Conservation (phyloP, 441 rosid species). For the Geranium incanum region DNA sequence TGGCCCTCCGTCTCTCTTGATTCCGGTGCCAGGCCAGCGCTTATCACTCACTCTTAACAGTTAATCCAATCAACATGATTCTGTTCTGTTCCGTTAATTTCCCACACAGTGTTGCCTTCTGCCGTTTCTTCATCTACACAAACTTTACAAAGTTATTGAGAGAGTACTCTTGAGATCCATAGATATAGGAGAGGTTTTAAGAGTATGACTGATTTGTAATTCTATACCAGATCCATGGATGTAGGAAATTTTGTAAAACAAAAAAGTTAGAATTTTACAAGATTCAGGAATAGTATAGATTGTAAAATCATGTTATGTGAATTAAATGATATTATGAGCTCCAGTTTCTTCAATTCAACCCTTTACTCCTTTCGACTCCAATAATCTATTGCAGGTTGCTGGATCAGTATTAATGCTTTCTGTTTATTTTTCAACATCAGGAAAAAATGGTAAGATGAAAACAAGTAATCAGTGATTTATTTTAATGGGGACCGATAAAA, state of each 20-base stretch:
- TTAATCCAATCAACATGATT: neutral
- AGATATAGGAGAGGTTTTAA: slow-evolving; percentile 1
- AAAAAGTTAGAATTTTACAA: neutral
- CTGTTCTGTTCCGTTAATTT: neutral
- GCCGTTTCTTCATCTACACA: neutral
- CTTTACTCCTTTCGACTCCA: neutral
- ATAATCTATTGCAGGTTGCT: slow-evolving; percentile 3
- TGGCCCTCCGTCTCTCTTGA: slow-evolving; percentile 48
- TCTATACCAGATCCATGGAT: neutral
- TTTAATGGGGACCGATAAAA: neutral
- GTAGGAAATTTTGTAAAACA: neutral
- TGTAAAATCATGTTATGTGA: slow-evolving; percentile 2
- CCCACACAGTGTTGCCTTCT: neutral
- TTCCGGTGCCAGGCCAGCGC: neutral
- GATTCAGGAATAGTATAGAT: slow-evolving; percentile 1
- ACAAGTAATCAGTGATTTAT: neutral
- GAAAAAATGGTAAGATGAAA: neutral
- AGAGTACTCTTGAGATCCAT: neutral
- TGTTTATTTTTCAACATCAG: no score
- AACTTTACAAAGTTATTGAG: neutral
- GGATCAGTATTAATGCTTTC: neutral
- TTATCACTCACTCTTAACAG: neutral
- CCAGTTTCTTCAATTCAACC: neutral
- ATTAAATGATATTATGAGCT: neutral
- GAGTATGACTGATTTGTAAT: neutral